phyloP scores from a whole-genome alignment of 164 flowering plant genomes.

The Vitis labrusca region DNA sequence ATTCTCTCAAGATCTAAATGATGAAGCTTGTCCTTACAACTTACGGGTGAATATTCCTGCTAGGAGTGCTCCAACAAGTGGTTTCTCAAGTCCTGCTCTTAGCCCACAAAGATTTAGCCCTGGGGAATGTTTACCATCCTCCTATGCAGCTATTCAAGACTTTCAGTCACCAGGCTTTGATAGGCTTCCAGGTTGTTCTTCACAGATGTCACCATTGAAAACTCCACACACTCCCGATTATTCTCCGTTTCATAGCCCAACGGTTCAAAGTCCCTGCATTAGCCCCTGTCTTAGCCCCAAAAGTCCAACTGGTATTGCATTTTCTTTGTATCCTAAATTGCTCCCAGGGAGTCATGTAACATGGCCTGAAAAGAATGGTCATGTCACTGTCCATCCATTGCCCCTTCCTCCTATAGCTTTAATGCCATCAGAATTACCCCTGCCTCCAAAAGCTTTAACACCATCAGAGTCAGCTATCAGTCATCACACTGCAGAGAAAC shows the following conservation, averaged over 20 bases:
- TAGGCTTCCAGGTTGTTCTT: conserved; percentile 16
- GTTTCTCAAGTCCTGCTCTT: conserved; percentile 41
- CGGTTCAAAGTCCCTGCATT: conserved; percentile 18
- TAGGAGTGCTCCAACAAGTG: conserved; percentile 57
- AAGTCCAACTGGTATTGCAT: conserved; percentile 28
- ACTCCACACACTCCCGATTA: conserved; percentile 28
- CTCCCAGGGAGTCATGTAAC: conserved; percentile 20
- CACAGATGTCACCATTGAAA: conserved; percentile 28
- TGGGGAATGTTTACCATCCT: background rate
- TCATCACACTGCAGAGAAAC: conserved; percentile 28
- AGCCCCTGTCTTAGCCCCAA: conserved; percentile 18
- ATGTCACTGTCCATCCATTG: conserved; percentile 54
- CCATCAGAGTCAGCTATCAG: conserved; percentile 24
- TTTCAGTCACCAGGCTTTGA: conserved; percentile 24
- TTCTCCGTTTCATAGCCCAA: conserved; percentile 51
- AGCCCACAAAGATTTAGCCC: conserved; percentile 8
- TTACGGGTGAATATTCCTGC: conserved; percentile 24
- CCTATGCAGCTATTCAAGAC: conserved; percentile 20
- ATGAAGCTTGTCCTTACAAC: conserved; percentile 7
- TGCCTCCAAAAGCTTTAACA: conserved; percentile 58
- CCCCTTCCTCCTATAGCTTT: conserved; percentile 75
- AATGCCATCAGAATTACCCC: conserved; percentile 19
- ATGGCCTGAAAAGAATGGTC: conserved; percentile 36
- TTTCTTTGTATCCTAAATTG: conserved; percentile 33
- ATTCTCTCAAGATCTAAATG: conserved; percentile 14